These are phyloP conservation scores for Favolaschia claudopus DNA, from an alignment of 768 basidiomycete species.

Conservation along the genomic window DNA sequence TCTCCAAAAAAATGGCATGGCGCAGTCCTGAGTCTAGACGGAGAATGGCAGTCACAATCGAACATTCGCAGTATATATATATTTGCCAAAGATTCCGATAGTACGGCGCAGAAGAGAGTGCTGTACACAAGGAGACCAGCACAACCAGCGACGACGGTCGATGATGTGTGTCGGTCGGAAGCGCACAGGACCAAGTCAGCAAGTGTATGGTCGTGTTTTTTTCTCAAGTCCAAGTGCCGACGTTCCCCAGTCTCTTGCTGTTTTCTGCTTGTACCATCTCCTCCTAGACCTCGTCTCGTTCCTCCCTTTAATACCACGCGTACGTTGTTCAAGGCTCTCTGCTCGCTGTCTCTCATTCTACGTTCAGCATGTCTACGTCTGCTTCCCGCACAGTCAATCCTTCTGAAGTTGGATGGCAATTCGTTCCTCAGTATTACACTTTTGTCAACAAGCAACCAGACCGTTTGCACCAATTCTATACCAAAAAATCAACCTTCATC, in stretches of 20 bases:
- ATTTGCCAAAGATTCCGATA: too few species aligned
- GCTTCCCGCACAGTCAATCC: conserved; percentile 76
- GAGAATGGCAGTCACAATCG: too few species aligned
- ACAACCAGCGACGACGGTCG: too few species aligned
- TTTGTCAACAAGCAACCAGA: conserved; percentile 98
- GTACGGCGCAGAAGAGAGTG: too few species aligned
- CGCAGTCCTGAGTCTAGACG: too few species aligned
- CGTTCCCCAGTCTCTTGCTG: conserved; percentile 10
- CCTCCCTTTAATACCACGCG: conserved; percentile 15
- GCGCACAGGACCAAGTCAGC: too few species aligned
- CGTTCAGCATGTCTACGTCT: conserved; percentile 44
- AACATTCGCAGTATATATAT: too few species aligned
- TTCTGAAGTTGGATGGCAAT: conserved; percentile 98
- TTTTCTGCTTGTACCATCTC: conserved; percentile 20
- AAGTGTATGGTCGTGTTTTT: too few species aligned
- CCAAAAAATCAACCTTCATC: conserved; percentile 95
- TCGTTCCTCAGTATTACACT: conserved; percentile 99
- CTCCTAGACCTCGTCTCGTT: conserved; percentile 20
- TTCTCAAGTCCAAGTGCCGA: too few species aligned
- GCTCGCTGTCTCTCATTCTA: background rate
- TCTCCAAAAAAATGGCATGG: too few species aligned
- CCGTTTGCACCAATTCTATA: conserved; percentile 99
- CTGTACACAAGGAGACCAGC: too few species aligned
- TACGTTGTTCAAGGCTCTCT: background rate
- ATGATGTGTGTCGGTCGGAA: too few species aligned